Conservation (phyloP, 352 stramenopile species). For the Lagenidium sp. region DNA sequence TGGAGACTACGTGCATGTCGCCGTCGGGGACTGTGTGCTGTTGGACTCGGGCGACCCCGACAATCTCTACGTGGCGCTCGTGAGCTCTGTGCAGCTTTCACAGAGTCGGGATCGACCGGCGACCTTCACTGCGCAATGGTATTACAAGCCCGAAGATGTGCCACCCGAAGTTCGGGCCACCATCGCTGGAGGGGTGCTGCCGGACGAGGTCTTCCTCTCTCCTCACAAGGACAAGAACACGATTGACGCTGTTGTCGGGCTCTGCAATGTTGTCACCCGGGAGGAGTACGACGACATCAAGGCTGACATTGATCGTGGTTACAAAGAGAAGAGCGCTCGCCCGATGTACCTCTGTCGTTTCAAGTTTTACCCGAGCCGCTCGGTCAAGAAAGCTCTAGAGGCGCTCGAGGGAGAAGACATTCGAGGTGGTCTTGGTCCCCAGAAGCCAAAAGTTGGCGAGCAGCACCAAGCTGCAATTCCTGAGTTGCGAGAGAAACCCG, state of each 20-base stretch:
- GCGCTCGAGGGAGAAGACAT: conserved; percentile 63
- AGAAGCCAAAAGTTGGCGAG: conserved; percentile 59
- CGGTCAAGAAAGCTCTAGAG: conserved; percentile 57
- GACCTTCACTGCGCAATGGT: conserved; percentile 77
- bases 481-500: conserved; percentile 18
- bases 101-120: conserved; percentile 31
- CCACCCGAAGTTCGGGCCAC: conserved; percentile 43
- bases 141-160: conserved; percentile 77
- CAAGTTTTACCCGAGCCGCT: conserved; percentile 71
- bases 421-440: conserved; percentile 42
- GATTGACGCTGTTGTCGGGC: conserved; percentile 64
- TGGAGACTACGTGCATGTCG: conserved; percentile 49
- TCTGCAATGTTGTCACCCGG: conserved; percentile 66
- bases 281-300: conserved; percentile 71
- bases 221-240: conserved; percentile 80
- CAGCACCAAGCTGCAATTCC: conserved; percentile 49
- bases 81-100: conserved; percentile 62
- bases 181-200: conserved; percentile 47
- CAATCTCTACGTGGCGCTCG: conserved; percentile 63
- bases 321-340: conserved; percentile 44
- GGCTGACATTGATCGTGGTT: conserved; percentile 58
- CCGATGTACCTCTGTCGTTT: conserved; percentile 71
- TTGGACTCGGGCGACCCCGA: conserved; percentile 61
- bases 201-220: conserved; percentile 77
- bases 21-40: conserved; percentile 72